Percentiles rank a stretch among this genome's conserved stretches.
Conservation (phyloP, 1,284 basidiomycete genomes). For the Heliocybe sulcata region DNA sequence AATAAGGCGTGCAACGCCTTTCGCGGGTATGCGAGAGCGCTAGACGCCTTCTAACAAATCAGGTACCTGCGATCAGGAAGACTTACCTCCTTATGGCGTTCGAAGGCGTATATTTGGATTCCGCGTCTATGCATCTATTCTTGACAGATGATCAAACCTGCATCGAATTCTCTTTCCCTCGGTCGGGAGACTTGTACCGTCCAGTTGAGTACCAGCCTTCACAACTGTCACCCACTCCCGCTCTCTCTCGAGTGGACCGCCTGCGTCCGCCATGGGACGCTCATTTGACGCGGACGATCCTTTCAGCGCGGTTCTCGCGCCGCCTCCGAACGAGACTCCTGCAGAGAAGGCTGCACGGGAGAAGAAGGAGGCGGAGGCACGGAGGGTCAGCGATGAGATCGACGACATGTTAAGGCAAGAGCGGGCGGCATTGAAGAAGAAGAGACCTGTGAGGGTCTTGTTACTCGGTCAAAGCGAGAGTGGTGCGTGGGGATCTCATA, state of each 20-base stretch:
- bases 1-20: too few relatives aligned
- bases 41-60: background rate
- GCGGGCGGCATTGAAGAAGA: constrained; percentile 49
- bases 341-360: constrained; percentile 44
- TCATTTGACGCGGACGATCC: constrained; percentile 36
- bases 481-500: constrained; percentile 25
- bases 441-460: constrained; percentile 52
- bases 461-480: constrained; percentile 65
- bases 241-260: too few relatives aligned
- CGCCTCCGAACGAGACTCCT: constrained; percentile 54
- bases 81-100: background rate
- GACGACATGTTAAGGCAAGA: constrained; percentile 64
- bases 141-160: background rate
- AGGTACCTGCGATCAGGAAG: background rate
- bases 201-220: too few relatives aligned
- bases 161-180: background rate
- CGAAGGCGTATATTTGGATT: background rate
- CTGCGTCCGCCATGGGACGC: constrained; percentile 2
- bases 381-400: constrained; percentile 53
- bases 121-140: background rate
- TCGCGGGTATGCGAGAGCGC: background rate
- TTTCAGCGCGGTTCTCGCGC: constrained; percentile 52
- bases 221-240: too few relatives aligned
- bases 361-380: constrained; percentile 53
- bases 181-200: too few relatives aligned